Evolutionary conservation across 257 asterid species (phyloP).

Genomic region (Gentiana dahurica): DNA sequence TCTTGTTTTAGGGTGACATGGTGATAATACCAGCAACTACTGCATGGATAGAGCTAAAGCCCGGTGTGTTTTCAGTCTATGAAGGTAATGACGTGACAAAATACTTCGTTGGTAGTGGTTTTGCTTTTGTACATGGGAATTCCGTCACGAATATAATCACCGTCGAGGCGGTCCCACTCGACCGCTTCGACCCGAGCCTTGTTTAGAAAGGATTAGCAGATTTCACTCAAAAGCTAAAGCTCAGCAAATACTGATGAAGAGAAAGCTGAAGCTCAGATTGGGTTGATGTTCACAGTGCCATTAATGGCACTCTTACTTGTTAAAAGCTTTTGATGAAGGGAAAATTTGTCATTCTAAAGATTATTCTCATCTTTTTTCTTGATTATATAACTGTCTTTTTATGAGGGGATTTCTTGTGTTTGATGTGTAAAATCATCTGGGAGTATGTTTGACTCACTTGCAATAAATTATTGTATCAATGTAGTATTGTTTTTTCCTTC

Average conservation of each 20-base stretch:
- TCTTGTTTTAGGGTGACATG: constrained; percentile 63
- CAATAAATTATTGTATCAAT: no score
- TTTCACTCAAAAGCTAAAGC: constrained; percentile 67
- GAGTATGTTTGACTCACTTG: no score
- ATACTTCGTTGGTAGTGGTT: no score
- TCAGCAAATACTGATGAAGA: constrained; percentile 70
- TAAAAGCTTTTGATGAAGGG: constrained; percentile 14
- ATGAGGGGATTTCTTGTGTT: neutral
- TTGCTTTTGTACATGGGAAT: constrained; percentile 65
- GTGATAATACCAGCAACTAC: constrained; percentile 74
- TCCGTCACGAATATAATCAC: constrained; percentile 66
- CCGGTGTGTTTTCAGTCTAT: no score
- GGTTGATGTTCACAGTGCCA: constrained; percentile 74
- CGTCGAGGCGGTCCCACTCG: no score
- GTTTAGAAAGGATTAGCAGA: no score
- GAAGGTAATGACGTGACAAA: no score
- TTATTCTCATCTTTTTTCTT: neutral
- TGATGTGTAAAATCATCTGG: neutral
- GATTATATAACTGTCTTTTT: no score
- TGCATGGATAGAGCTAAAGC: constrained; percentile 77
- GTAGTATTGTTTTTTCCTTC: no score
- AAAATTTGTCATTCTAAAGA: neutral
- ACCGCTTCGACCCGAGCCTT: no score
- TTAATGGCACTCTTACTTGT: constrained; percentile 71
- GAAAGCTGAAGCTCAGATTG: constrained; percentile 87